Evolutionary conservation across 257 asterid genomes (phyloP).

Genomic region (Solanum bukasovii): DNA sequence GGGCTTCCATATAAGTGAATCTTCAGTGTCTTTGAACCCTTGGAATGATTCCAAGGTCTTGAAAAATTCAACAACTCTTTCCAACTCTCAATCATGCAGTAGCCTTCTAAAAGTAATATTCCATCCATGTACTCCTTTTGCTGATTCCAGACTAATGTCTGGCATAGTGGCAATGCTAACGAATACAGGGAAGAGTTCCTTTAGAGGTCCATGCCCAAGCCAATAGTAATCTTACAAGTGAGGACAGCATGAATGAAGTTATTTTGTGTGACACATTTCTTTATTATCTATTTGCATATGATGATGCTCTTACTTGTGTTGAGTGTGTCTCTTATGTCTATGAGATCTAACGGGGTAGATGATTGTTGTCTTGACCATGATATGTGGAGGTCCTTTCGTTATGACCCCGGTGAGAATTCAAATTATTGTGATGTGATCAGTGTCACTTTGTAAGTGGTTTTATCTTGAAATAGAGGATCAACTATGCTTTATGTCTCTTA

Average conservation of each 20-base stretch:
- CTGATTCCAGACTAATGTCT: not conserved
- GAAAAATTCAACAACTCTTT: not conserved
- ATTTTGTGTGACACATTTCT: not conserved
- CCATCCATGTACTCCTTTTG: not conserved
- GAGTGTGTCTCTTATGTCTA: not conserved
- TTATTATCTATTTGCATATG: too few relatives aligned
- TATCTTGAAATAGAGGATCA: too few relatives aligned
- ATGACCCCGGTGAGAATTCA: not conserved
- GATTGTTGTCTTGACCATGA: not conserved
- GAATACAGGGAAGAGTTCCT: not conserved
- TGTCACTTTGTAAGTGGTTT: too few relatives aligned
- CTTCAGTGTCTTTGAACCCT: not conserved
- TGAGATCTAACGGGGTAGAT: not conserved
- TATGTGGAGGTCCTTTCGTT: not conserved
- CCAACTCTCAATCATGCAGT: not conserved
- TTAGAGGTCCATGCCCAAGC: not conserved
- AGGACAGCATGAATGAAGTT: not conserved
- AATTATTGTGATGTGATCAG: too few relatives aligned
- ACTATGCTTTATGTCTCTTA: too few relatives aligned
- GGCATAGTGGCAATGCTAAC: not conserved
- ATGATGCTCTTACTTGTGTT: too few relatives aligned
- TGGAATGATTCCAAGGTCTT: not conserved
- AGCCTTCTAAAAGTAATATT: not conserved
- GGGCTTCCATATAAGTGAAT: not conserved
- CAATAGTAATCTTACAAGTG: not conserved